Percentiles rank a stretch among this genome's conserved stretches.
These are phyloP conservation scores for Xerocomellus chrysenteron DNA, from an alignment of 768 basidiomycete species.

Conservation along the genomic window DNA sequence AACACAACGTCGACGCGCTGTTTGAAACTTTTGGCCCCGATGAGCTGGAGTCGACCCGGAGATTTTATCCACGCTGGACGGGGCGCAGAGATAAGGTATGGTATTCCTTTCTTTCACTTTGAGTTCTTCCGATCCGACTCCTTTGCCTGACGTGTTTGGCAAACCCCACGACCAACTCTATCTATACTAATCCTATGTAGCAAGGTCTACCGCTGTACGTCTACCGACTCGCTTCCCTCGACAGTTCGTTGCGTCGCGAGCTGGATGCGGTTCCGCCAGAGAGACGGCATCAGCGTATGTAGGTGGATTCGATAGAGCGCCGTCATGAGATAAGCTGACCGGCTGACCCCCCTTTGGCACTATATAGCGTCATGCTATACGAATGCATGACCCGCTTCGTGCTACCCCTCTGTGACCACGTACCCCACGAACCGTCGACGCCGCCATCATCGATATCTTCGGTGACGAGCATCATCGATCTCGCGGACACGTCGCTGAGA, in stretches of 20 bases:
- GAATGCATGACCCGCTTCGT: conserved; percentile 67
- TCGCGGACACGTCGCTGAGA: conserved; percentile 57
- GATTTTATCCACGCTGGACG: conserved; percentile 81
- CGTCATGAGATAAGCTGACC: not conserved
- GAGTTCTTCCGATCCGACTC: not conserved
- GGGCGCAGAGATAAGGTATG: conserved; percentile 72
- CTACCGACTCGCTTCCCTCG: conserved; percentile 67
- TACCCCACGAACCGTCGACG: conserved; percentile 52
- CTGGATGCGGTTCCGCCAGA: conserved; percentile 52
- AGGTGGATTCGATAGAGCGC: conserved; percentile 23
- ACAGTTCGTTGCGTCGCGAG: conserved; percentile 53
- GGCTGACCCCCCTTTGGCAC: not conserved
- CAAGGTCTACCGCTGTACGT: conserved; percentile 72
- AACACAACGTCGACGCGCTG: conserved; percentile 59
- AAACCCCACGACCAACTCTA: not conserved
- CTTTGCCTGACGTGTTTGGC: not conserved
- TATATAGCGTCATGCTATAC: conserved; percentile 56
- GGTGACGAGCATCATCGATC: conserved; percentile 69
- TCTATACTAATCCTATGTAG: conserved; percentile 30
- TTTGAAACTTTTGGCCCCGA: conserved; percentile 56
- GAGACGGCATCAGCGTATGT: conserved; percentile 71
- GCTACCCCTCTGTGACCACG: conserved; percentile 58
- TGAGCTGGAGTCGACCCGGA: conserved; percentile 59
- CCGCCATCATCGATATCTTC: conserved; percentile 66
- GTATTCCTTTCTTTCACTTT: not conserved